These are phyloP conservation scores for Pseudonectria buxi DNA, from an alignment of 2,329 filamentous ascomycete genomes.

Conservation along the genomic window DNA sequence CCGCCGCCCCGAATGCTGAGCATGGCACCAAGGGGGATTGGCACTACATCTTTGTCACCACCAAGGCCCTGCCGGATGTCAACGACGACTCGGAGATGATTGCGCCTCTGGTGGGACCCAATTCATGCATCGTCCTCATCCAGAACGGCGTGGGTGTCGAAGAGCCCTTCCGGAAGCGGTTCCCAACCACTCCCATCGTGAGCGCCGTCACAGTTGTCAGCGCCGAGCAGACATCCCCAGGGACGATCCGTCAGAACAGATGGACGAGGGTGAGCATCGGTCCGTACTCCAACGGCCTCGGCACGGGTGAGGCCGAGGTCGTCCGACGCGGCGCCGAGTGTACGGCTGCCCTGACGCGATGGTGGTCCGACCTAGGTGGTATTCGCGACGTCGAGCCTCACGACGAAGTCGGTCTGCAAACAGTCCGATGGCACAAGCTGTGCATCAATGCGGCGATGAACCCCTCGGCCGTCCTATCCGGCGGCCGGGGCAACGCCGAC, in stretches of 20 bases:
- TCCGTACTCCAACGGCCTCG: slow-evolving; percentile 50
- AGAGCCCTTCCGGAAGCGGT: slow-evolving; percentile 55
- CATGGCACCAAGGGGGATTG: slow-evolving; percentile 21
- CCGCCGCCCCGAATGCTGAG: too few relatives aligned
- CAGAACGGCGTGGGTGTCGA: slow-evolving; percentile 69
- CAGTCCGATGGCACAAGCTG: slow-evolving; percentile 69
- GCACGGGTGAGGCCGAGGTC: slow-evolving; percentile 28
- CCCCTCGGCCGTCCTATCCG: slow-evolving; percentile 61
- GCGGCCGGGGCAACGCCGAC: slow-evolving; percentile 56
- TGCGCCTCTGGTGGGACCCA: slow-evolving; percentile 48
- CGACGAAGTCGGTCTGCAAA: slow-evolving; percentile 59
- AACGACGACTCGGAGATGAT: slow-evolving; percentile 56
- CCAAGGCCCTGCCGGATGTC: slow-evolving; percentile 61
- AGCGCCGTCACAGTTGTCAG: slow-evolving; percentile 64
- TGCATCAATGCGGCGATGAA: slow-evolving; percentile 73
- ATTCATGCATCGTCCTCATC: slow-evolving; percentile 57
- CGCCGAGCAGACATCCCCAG: slow-evolving; percentile 57
- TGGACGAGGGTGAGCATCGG: slow-evolving; percentile 69
- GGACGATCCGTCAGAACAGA: slow-evolving; percentile 61
- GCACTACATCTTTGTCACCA: slow-evolving; percentile 64
- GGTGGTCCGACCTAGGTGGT: slow-evolving; percentile 49
- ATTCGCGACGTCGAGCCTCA: slow-evolving; percentile 60
- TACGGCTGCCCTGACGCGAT: slow-evolving; percentile 44
- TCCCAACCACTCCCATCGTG: slow-evolving; percentile 53
- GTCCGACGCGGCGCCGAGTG: slow-evolving; percentile 30